Percentiles rank a stretch among this genome's conserved stretches.
These are phyloP conservation scores for Lachnellula suecica DNA, from an alignment of 2,329 filamentous ascomycete genomes.

Conservation along the genomic window DNA sequence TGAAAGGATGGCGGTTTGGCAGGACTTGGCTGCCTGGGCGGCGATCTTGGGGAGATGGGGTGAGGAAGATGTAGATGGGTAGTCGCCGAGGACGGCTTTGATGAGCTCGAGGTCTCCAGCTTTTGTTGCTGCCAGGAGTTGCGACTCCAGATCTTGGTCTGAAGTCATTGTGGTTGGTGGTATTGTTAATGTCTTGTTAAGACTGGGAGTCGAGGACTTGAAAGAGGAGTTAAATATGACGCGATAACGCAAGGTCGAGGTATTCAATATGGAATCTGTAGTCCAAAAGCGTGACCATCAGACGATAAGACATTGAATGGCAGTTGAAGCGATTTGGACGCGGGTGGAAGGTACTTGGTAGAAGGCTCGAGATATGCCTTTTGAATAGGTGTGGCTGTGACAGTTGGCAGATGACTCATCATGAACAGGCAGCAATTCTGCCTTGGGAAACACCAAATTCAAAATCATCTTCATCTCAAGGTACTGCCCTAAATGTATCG, in stretches of 20 bases:
- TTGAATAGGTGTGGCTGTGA: too few species aligned
- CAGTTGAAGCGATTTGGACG: too few species aligned
- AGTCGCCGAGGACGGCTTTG: too few species aligned
- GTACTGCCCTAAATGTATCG: not conserved
- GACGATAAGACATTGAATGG: too few species aligned
- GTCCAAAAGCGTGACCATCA: too few species aligned
- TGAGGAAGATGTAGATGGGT: too few species aligned
- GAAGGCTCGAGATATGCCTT: too few species aligned
- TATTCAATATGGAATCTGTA: too few species aligned
- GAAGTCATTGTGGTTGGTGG: not conserved
- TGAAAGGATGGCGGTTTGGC: not conserved
- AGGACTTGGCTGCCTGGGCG: not conserved
- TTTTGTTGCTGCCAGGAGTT: not conserved
- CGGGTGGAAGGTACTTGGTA: too few species aligned
- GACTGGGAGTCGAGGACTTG: not conserved
- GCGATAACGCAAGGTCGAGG: not conserved
- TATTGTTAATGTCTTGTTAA: not conserved
- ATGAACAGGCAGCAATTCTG: not conserved
- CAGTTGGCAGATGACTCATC: not conserved
- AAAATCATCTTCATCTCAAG: not conserved
- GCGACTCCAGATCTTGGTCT: not conserved
- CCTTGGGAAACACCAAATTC: not conserved
- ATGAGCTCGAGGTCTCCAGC: not conserved
- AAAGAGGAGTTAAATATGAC: not conserved
- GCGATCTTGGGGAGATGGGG: not conserved